Conservation (phyloP, 306 rosid genomes). For the Trifolium repens region DNA sequence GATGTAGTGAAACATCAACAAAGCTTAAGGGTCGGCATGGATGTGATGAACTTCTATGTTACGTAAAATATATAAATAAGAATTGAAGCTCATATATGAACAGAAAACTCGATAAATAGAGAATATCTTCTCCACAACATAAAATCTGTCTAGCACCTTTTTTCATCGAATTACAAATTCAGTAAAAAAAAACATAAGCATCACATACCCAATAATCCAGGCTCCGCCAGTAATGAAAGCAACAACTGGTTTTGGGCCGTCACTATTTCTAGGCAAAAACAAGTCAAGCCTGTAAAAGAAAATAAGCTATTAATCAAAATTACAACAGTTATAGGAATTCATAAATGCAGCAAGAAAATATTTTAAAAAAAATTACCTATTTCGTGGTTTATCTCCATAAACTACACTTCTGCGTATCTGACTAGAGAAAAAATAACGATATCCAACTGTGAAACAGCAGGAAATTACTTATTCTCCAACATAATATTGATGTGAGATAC, state of each 20-base stretch:
- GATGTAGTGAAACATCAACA: slow-evolving; percentile 22
- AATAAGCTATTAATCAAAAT: slow-evolving; percentile 43
- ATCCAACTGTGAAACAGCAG: slow-evolving; percentile 72
- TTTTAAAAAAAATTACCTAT: slow-evolving; percentile 58
- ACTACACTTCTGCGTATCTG: slow-evolving; percentile 79
- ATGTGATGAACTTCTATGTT: slow-evolving; percentile 4
- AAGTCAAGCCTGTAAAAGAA: slow-evolving; percentile 76
- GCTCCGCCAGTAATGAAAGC: slow-evolving; percentile 97
- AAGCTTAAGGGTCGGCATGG: slow-evolving; percentile 19
- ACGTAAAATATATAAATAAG: neutral
- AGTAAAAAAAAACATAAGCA: slow-evolving; percentile 4
- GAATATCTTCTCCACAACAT: slow-evolving; percentile 4
- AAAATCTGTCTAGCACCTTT: neutral
- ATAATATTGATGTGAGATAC: slow-evolving; percentile 18
- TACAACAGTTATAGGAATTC: slow-evolving; percentile 9
- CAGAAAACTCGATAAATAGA: slow-evolving; percentile 25
- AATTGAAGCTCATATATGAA: slow-evolving; percentile 21
- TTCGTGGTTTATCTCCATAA: slow-evolving; percentile 89
- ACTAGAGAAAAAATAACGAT: slow-evolving; percentile 74
- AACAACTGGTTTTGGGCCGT: slow-evolving; percentile 81
- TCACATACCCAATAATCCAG: slow-evolving; percentile 93
- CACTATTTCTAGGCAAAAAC: slow-evolving; percentile 68
- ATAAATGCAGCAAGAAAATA: slow-evolving; percentile 7
- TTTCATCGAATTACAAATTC: slow-evolving; percentile 21
- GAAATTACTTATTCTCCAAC: slow-evolving; percentile 39